Percentiles rank a stretch among this genome's conserved stretches.
Evolutionary conservation across 2,329 filamentous ascomycete species (phyloP).

Genomic region (Sodiomyces alkalinus): DNA sequence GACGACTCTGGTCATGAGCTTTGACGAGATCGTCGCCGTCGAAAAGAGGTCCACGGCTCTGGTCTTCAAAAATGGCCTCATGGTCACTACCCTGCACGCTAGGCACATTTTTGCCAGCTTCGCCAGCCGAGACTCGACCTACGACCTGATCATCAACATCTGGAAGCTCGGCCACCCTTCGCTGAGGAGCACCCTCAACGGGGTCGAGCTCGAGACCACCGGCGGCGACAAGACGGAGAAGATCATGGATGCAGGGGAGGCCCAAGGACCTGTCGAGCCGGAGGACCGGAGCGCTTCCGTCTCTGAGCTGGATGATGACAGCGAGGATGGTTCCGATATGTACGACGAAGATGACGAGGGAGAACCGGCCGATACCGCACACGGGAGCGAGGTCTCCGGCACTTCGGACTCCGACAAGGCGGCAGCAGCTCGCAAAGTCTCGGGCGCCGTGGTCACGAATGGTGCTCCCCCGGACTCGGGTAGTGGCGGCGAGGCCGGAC

Average conservation of each 20-base stretch:
- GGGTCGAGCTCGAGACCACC: conserved; percentile 64
- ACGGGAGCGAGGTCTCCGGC: conserved; percentile 24
- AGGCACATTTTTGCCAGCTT: conserved; percentile 95
- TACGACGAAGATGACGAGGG: conserved; percentile 71
- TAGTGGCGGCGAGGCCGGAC: too few species aligned
- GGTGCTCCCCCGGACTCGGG: conserved; percentile 31
- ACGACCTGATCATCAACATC: conserved; percentile 92
- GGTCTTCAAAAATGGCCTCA: conserved; percentile 92
- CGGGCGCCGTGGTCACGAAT: conserved; percentile 35
- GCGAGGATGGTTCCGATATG: conserved; percentile 58
- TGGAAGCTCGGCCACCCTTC: conserved; percentile 96
- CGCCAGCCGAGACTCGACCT: conserved; percentile 85
- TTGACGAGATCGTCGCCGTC: conserved; percentile 92
- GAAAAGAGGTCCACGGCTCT: conserved; percentile 94
- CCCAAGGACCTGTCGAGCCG: conserved; percentile 13
- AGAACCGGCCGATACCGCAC: conserved; percentile 27
- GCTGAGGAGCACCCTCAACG: conserved; percentile 79
- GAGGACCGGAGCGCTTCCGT: conserved; percentile 37
- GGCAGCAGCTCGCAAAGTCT: conserved; percentile 56
- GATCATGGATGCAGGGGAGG: conserved; percentile 34
- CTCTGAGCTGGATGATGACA: conserved; percentile 44
- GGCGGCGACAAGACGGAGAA: conserved; percentile 90
- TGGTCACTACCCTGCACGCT: conserved; percentile 89
- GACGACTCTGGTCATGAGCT: conserved; percentile 93
- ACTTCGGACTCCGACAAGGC: conserved; percentile 45